phyloP scores from a whole-genome alignment of 148 eudicot genomes.

The Polygonum maritimum region DNA sequence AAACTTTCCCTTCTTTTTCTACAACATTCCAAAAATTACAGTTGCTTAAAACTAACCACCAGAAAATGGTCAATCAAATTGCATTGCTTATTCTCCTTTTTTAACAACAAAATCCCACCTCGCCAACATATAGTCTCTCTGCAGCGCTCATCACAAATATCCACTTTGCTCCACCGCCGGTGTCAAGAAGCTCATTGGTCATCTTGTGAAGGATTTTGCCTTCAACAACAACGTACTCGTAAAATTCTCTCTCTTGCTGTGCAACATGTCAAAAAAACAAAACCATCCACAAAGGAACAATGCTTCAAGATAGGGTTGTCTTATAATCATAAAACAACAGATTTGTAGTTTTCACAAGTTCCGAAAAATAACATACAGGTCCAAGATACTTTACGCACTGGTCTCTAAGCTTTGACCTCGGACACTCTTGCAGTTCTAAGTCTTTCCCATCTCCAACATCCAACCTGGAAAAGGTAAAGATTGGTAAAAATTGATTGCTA shows the following conservation, averaged over 20 bases:
- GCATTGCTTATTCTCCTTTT: not conserved
- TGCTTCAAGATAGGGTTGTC: not conserved
- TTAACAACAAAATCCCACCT: conserved; percentile 34
- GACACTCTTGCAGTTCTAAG: conserved; percentile 59
- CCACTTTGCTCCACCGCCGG: conserved; percentile 53
- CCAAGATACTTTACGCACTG: conserved; percentile 94
- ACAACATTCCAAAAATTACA: conserved; percentile 3
- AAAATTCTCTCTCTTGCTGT: conserved; percentile 81
- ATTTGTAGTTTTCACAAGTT: not conserved
- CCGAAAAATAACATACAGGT: conserved; percentile 52
- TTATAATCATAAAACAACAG: not conserved
- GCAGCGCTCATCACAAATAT: conserved; percentile 91
- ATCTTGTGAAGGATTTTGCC: conserved; percentile 56
- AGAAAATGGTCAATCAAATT: not conserved
- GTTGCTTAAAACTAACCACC: not conserved
- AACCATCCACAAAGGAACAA: not conserved
- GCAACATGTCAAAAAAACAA: not conserved
- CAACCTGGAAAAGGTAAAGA: conserved; percentile 42
- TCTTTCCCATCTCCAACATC: conserved; percentile 90
- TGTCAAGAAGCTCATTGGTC: conserved; percentile 43
- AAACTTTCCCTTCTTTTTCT: conserved; percentile 88
- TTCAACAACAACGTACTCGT: conserved; percentile 51
- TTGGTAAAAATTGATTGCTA: not conserved
- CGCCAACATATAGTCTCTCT: conserved; percentile 68
- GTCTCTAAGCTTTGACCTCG: conserved; percentile 65